These are phyloP conservation scores for Tylopilus sp. DNA, from an alignment of 768 basidiomycete species.

Conservation along the genomic window DNA sequence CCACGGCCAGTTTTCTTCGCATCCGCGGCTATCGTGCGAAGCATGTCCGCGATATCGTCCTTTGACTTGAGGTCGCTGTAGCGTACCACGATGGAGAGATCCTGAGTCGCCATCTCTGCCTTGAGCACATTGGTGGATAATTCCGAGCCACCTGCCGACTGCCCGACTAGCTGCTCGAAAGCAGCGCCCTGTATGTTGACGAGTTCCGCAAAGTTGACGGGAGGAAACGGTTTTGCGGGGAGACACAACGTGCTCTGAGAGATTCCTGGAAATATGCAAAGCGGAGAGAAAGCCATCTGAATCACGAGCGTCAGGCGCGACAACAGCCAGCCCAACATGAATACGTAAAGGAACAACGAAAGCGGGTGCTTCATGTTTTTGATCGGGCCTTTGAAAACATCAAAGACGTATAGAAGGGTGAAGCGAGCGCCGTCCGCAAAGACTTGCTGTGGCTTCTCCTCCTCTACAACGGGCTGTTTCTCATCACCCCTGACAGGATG, in stretches of 20 bases:
- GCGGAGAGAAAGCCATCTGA: conserved; percentile 47
- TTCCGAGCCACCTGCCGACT: conserved; percentile 53
- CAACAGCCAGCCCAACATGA: conserved; percentile 46
- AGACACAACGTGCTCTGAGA: conserved; percentile 46
- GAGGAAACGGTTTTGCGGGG: conserved; percentile 20
- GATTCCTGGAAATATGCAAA: conserved; percentile 62
- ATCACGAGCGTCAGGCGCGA: conserved; percentile 41
- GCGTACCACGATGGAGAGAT: conserved; percentile 60
- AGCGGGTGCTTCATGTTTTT: conserved; percentile 54
- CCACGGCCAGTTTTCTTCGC: conserved; percentile 59
- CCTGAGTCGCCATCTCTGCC: conserved; percentile 72
- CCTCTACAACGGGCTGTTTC: conserved; percentile 29
- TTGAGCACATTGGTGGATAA: conserved; percentile 69
- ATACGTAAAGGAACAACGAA: conserved; percentile 48
- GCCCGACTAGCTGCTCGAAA: conserved; percentile 61
- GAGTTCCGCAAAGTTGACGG: conserved; percentile 59
- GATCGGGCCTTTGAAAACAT: conserved; percentile 47
- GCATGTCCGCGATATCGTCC: conserved; percentile 50
- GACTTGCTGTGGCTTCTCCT: conserved; percentile 22
- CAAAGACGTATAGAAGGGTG: conserved; percentile 40
- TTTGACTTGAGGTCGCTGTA: conserved; percentile 59
- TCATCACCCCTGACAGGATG: conserved; percentile 22
- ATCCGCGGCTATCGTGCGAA: conserved; percentile 55
- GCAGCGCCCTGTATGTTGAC: conserved; percentile 57
- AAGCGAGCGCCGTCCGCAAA: conserved; percentile 24